Percentiles rank a stretch among this genome's conserved stretches.
Conservation (phyloP, 2,329 filamentous ascomycete genomes). For the Colletotrichum navitas region DNA sequence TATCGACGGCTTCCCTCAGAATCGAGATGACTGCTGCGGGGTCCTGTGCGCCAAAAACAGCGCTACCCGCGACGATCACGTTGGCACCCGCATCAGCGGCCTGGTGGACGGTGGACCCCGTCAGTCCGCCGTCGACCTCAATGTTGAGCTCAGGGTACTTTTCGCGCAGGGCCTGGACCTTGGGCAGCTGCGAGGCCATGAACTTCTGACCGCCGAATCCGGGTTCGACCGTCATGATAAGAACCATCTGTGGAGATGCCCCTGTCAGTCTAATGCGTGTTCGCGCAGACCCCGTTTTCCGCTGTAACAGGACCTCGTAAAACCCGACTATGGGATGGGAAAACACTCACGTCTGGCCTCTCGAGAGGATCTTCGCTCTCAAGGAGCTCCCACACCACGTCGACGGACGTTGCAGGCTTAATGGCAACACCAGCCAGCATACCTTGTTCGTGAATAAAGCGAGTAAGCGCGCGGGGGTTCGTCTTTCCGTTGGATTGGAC, state of each 20-base stretch:
- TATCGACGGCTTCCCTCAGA: constrained; percentile 83
- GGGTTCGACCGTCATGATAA: constrained; percentile 98
- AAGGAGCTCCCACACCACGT: constrained; percentile 92
- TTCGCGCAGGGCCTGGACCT: constrained; percentile 85
- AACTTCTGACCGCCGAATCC: constrained; percentile 99
- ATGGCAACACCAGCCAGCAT: constrained; percentile 95
- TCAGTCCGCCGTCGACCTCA: constrained; percentile 94
- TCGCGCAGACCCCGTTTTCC: constrained; percentile 4
- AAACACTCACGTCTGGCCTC: constrained; percentile 82
- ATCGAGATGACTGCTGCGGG: constrained; percentile 88
- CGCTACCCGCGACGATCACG: constrained; percentile 96
- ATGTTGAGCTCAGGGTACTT: constrained; percentile 95
- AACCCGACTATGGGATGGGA: background rate
- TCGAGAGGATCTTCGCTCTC: constrained; percentile 80
- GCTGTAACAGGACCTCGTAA: constrained; percentile 1
- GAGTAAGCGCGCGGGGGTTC: constrained; percentile 85
- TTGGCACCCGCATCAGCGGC: constrained; percentile 97
- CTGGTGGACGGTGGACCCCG: constrained; percentile 89
- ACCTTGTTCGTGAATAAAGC: constrained; percentile 89
- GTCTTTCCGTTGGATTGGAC: constrained; percentile 78
- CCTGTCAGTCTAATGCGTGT: constrained; percentile 22
- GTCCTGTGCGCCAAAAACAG: constrained; percentile 93
- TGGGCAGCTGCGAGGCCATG: constrained; percentile 95
- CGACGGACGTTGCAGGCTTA: constrained; percentile 91
- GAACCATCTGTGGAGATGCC: constrained; percentile 76